A percentile compares a stretch with the other conserved stretches of the same genome.
These are phyloP conservation scores for Eragrostis tef DNA, from an alignment of 202 grass and related monocot genomes.

Conservation along the genomic window DNA sequence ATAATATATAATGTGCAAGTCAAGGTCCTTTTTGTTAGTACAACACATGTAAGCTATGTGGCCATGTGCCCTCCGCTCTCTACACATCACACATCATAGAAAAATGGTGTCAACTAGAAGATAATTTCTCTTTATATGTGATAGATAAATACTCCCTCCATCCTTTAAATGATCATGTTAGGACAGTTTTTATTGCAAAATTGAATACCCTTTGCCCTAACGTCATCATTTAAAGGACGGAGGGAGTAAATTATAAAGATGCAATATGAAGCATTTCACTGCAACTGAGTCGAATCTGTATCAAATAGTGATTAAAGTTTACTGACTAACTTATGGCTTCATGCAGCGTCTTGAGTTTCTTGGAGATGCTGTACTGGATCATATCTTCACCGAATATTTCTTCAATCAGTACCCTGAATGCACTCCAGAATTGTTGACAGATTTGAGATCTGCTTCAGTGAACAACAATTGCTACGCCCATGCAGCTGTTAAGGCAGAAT, in stretches of 20 bases:
- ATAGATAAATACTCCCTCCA: not conserved
- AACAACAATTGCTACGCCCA: slow-evolving; percentile 86
- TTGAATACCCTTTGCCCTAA: too few species aligned
- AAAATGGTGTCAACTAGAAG: not conserved
- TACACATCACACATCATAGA: not conserved
- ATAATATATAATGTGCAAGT: not conserved
- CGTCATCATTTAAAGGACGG: too few species aligned
- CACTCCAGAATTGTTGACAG: slow-evolving; percentile 73
- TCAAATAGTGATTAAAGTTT: not conserved
- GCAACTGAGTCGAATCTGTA: not conserved
- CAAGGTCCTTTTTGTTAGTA: not conserved
- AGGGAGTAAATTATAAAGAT: too few species aligned
- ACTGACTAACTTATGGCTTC: slow-evolving; percentile 16
- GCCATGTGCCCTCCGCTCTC: not conserved
- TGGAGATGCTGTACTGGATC: slow-evolving; percentile 73
- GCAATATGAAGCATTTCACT: slow-evolving; percentile 3
- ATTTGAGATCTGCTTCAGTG: slow-evolving; percentile 75
- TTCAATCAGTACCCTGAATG: slow-evolving; percentile 65
- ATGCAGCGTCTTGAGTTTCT: slow-evolving; percentile 88
- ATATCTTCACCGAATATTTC: slow-evolving; percentile 68
- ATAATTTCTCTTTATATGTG: not conserved
- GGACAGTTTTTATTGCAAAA: too few species aligned
- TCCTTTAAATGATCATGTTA: too few species aligned
- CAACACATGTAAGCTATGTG: not conserved
- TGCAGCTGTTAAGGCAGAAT: slow-evolving; percentile 67